Percentiles rank a stretch among this genome's conserved stretches.
phyloP scores from a whole-genome alignment of 352 stramenopile genomes.

The Blastocystis sp. region DNA sequence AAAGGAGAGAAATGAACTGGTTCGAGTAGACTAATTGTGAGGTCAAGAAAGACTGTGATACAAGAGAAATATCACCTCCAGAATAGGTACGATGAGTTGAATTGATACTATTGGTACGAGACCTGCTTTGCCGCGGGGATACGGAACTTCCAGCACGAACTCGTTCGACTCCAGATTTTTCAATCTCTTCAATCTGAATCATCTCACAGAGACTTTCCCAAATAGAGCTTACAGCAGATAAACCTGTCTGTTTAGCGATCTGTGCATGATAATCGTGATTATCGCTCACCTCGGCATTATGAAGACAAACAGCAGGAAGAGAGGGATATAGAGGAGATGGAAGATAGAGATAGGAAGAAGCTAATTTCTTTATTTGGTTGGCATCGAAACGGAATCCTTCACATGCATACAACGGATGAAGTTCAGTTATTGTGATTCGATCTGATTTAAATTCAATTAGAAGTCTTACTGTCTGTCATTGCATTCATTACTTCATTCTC shows the following conservation, averaged over 20 bases:
- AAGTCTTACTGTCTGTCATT: background rate
- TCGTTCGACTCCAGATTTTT: too few relatives aligned
- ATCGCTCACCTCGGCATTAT: background rate
- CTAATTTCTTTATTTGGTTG: background rate
- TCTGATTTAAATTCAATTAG: background rate
- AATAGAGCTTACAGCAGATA: too few relatives aligned
- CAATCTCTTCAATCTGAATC: too few relatives aligned
- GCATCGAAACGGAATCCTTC: constrained; percentile 18
- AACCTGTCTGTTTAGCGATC: too few relatives aligned
- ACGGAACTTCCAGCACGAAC: background rate
- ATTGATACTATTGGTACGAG: background rate
- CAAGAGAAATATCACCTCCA: background rate
- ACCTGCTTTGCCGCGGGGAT: background rate
- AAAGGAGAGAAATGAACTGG: background rate
- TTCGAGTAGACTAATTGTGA: background rate
- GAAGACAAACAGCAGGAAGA: background rate
- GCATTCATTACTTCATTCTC: constrained; percentile 1
- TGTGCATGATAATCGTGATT: too few relatives aligned
- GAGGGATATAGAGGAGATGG: background rate
- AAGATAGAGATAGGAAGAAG: background rate
- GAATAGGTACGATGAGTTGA: background rate
- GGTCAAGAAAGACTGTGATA: background rate
- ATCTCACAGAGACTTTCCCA: too few relatives aligned
- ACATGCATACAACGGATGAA: background rate
- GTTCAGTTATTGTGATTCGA: background rate